These are phyloP conservation scores for Arthrobotrys megalospora DNA, from an alignment of 2,329 filamentous ascomycete species.

Conservation along the genomic window DNA sequence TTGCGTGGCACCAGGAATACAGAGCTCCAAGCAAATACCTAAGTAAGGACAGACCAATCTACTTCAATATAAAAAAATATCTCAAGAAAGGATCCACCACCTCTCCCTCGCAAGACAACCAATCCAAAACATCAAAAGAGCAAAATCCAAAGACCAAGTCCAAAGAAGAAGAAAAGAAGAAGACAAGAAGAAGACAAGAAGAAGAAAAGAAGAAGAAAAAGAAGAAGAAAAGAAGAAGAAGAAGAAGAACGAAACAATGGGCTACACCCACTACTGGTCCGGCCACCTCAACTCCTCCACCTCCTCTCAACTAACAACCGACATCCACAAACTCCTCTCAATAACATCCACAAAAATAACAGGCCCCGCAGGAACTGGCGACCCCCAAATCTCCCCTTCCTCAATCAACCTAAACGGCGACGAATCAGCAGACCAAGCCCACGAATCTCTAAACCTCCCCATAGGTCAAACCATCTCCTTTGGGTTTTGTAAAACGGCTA, in stretches of 20 bases:
- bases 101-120: too few relatives aligned
- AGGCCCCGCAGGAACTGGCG: conserved; percentile 5
- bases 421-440: conserved; percentile 1
- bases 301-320: not conserved
- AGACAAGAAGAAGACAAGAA: too few relatives aligned
- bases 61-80: too few relatives aligned
- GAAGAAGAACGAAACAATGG: conserved; percentile 27
- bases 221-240: too few relatives aligned
- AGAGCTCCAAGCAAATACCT: too few relatives aligned
- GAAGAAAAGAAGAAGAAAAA: too few relatives aligned
- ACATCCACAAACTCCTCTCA: conserved; percentile 18
- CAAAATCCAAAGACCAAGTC: too few relatives aligned
- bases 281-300: conserved; percentile 19
- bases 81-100: too few relatives aligned
- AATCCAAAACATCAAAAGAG: too few relatives aligned
- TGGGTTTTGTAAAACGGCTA: conserved; percentile 35
- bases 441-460: conserved; percentile 9
- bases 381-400: not conserved
- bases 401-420: conserved; percentile 14
- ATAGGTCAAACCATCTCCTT: conserved; percentile 8
- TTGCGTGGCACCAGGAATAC: too few relatives aligned
- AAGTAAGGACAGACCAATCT: too few relatives aligned
- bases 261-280: conserved; percentile 49
- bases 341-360: not conserved
- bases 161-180: too few relatives aligned